These are phyloP conservation scores for Trametes elegans DNA, from an alignment of 768 basidiomycete species.

Conservation along the genomic window DNA sequence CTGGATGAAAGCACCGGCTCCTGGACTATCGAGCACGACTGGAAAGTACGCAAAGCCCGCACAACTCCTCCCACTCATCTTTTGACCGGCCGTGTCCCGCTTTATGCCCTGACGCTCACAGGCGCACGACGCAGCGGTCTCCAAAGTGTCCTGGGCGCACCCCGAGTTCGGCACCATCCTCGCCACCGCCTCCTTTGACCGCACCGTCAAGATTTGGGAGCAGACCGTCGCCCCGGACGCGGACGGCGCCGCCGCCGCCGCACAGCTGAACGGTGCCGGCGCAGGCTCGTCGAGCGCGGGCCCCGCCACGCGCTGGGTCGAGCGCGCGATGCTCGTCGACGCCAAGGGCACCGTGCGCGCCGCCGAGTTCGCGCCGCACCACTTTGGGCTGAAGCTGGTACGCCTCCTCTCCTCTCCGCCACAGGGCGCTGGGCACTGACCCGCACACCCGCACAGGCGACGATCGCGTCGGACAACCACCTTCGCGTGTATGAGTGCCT, in stretches of 20 bases:
- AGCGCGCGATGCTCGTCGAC: constrained; percentile 74
- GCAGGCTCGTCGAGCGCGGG: constrained; percentile 14
- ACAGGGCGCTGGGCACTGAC: too few relatives aligned
- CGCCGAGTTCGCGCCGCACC: constrained; percentile 85
- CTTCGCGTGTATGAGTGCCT: constrained; percentile 90
- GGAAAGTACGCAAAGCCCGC: constrained; percentile 69
- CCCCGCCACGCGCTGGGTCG: constrained; percentile 58
- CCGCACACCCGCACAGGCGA: constrained; percentile 53
- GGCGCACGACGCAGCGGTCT: constrained; percentile 94
- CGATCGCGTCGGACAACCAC: constrained; percentile 83
- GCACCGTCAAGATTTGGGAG: constrained; percentile 93
- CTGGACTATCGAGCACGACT: constrained; percentile 84
- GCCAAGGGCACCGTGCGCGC: constrained; percentile 82
- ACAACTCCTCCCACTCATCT: not conserved
- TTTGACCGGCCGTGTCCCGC: not conserved
- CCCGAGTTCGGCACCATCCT: constrained; percentile 89
- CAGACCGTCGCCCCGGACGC: constrained; percentile 40
- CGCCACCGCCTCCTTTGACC: constrained; percentile 86
- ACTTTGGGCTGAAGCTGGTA: constrained; percentile 88
- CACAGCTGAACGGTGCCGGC: constrained; percentile 28
- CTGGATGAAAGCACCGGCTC: constrained; percentile 68
- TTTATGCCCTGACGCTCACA: constrained; percentile 29
- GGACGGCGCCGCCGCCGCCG: constrained; percentile 19
- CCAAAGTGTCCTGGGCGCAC: constrained; percentile 86
- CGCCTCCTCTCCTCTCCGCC: constrained; percentile 22